Conservation (phyloP, 192 early-diverging fungal genomes). For the Backusella tarrabulga region DNA sequence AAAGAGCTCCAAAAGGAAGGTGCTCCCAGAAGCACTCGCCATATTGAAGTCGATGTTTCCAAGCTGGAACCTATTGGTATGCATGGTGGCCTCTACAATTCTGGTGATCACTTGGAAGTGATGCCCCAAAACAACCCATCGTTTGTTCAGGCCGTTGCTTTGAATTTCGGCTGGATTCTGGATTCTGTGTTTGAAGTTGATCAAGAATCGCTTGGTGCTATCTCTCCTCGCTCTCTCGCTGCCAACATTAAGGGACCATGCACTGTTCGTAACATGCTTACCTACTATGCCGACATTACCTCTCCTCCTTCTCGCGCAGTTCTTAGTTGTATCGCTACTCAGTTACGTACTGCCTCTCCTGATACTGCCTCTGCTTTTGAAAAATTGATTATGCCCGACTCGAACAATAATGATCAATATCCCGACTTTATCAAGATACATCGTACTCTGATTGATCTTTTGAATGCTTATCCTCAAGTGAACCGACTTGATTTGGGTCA, state of each 20-base stretch:
- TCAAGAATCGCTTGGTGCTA: constrained; percentile 4
- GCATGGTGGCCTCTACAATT: constrained; percentile 31
- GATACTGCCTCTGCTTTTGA: constrained; percentile 37
- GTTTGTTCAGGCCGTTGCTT: constrained; percentile 42
- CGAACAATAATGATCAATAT: constrained; percentile 29
- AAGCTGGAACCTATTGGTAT: constrained; percentile 12
- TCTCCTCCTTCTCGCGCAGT: constrained; percentile 37
- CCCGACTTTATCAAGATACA: constrained; percentile 25
- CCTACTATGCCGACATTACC: constrained; percentile 47
- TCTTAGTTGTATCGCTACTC: constrained; percentile 37
- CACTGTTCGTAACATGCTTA: constrained; percentile 47
- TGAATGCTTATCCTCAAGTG: constrained; percentile 28
- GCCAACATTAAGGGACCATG: constrained; percentile 43
- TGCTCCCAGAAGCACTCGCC: constrained; percentile 39
- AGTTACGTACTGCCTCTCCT: constrained; percentile 25
- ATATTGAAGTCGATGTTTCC: constrained; percentile 36
- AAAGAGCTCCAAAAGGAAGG: constrained; percentile 40
- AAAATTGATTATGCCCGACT: constrained; percentile 31
- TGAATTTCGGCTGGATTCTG: constrained; percentile 43
- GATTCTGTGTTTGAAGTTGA: constrained; percentile 50
- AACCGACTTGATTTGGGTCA: constrained; percentile 34
- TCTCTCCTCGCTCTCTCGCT: constrained; percentile 47
- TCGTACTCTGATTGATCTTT: constrained; percentile 32
- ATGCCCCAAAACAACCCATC: constrained; percentile 40
- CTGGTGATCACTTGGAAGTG: constrained; percentile 56